A percentile compares a stretch with the other conserved stretches of the same genome.
phyloP scores from a whole-genome alignment of 352 stramenopile species.

The Phytophthora ohioensis region DNA sequence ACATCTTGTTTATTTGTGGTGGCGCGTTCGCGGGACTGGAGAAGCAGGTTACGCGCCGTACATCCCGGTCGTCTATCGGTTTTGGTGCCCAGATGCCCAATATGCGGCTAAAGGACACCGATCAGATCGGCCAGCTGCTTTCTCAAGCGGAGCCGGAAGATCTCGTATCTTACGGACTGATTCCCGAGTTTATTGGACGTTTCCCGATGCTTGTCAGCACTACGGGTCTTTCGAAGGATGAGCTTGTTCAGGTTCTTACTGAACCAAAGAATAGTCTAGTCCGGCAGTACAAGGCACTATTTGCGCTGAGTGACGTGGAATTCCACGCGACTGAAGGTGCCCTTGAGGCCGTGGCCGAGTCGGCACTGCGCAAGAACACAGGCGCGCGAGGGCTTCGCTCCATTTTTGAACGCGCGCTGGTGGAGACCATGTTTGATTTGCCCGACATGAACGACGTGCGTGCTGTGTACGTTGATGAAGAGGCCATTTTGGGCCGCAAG shows the following conservation, averaged over 20 bases:
- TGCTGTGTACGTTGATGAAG: slow-evolving; percentile 95
- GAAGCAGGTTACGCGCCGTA: slow-evolving; percentile 94
- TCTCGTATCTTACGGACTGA: slow-evolving; percentile 97
- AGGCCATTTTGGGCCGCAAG: slow-evolving; percentile 90
- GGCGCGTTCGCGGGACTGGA: slow-evolving; percentile 97
- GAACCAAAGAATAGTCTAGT: slow-evolving; percentile 98
- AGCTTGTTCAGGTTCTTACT: slow-evolving; percentile 96
- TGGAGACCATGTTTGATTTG: slow-evolving; percentile 98
- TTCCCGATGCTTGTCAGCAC: slow-evolving; percentile 98
- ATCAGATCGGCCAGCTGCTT: slow-evolving; percentile 93
- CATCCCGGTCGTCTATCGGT: slow-evolving; percentile 95
- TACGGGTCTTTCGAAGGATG: slow-evolving; percentile 89
- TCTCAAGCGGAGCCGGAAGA: slow-evolving; percentile 95
- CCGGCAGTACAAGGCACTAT: slow-evolving; percentile 97
- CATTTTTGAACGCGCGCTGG: slow-evolving; percentile 95
- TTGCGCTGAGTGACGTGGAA: slow-evolving; percentile 96
- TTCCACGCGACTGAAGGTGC: slow-evolving; percentile 96
- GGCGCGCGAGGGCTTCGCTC: slow-evolving; percentile 96
- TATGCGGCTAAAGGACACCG: slow-evolving; percentile 69
- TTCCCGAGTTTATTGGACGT: slow-evolving; percentile 98
- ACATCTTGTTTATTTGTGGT: slow-evolving; percentile 99
- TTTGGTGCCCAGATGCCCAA: slow-evolving; percentile 96
- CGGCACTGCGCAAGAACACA: slow-evolving; percentile 94
- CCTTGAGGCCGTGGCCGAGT: slow-evolving; percentile 95
- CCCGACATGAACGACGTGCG: slow-evolving; percentile 92